These are phyloP conservation scores for Aspergillus hiratsukae DNA, from an alignment of 2,329 filamentous ascomycete species.

Conservation along the genomic window DNA sequence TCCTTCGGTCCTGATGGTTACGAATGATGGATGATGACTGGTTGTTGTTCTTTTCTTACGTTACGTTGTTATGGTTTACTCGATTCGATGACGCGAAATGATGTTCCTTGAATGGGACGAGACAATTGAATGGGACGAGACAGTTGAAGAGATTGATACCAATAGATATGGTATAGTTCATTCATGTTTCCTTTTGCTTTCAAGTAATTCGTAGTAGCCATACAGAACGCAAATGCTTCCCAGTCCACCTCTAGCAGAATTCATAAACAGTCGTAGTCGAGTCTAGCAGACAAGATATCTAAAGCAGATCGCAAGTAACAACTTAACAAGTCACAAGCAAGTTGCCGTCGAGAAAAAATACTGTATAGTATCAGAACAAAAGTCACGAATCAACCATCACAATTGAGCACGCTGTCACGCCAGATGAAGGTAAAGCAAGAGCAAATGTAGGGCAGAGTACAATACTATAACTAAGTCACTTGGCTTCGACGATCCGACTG, in stretches of 20 bases:
- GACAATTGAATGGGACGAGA: not conserved
- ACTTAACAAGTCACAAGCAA: not conserved
- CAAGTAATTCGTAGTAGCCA: not conserved
- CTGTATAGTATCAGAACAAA: not conserved
- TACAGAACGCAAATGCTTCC: not conserved
- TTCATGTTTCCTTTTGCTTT: not conserved
- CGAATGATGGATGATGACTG: not conserved
- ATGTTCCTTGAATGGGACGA: not conserved
- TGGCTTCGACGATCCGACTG: slow-evolving; percentile 6
- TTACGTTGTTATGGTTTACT: not conserved
- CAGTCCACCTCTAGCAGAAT: not conserved
- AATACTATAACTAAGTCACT: not conserved
- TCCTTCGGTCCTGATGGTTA: not conserved
- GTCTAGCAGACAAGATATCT: not conserved
- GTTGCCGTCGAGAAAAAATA: not conserved
- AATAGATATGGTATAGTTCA: not conserved
- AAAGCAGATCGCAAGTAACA: not conserved
- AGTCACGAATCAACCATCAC: not conserved
- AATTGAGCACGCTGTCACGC: not conserved
- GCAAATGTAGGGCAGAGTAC: not conserved
- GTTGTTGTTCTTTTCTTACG: not conserved
- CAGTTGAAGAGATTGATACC: not conserved
- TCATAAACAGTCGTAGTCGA: not conserved
- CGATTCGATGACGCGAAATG: not conserved
- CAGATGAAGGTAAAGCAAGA: not conserved